Percentiles rank a stretch among this genome's conserved stretches.
phyloP scores from a whole-genome alignment of 2,329 filamentous ascomycete genomes.

The Fusarium kyushuense region DNA sequence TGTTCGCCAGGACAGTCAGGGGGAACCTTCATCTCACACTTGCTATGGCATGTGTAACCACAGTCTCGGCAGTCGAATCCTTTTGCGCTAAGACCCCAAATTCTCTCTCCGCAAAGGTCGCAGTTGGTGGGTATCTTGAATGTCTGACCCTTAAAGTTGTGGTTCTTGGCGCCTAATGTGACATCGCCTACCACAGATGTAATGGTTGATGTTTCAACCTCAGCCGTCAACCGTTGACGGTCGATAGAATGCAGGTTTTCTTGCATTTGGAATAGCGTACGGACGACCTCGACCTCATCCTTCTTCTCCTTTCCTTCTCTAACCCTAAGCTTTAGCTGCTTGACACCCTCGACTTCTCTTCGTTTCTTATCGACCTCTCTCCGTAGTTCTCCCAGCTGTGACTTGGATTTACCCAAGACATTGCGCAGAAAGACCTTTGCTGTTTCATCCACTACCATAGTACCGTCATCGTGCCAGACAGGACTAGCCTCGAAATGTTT shows the following conservation, averaged over 20 bases:
- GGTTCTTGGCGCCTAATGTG: slow-evolving; percentile 90
- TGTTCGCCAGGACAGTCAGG: slow-evolving; percentile 95
- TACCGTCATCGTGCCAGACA: slow-evolving; percentile 94
- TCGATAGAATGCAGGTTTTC: slow-evolving; percentile 88
- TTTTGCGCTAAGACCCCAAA: slow-evolving; percentile 97
- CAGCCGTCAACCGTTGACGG: slow-evolving; percentile 84
- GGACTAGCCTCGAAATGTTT: slow-evolving; percentile 93
- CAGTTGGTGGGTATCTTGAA: slow-evolving; percentile 99
- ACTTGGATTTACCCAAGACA: slow-evolving; percentile 89
- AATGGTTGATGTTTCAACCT: slow-evolving; percentile 94
- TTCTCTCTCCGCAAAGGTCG: slow-evolving; percentile 94
- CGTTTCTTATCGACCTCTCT: slow-evolving; percentile 87
- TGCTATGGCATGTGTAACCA: slow-evolving; percentile 97
- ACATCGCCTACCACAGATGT: slow-evolving; percentile 92
- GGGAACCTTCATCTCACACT: slow-evolving; percentile 99
- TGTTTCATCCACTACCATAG: slow-evolving; percentile 85
- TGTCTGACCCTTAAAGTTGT: slow-evolving; percentile 98
- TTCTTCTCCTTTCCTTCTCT: slow-evolving; percentile 87
- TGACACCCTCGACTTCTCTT: slow-evolving; percentile 84
- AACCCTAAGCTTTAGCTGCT: slow-evolving; percentile 78
- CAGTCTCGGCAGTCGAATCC: slow-evolving; percentile 97
- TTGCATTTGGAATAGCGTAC: slow-evolving; percentile 84
- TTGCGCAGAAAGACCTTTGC: slow-evolving; percentile 94
- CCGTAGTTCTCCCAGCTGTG: slow-evolving; percentile 81
- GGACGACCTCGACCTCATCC: slow-evolving; percentile 87